These are phyloP conservation scores for Teratosphaeriaceae sp. DNA, from an alignment of 2,329 filamentous ascomycete genomes.

Conservation along the genomic window DNA sequence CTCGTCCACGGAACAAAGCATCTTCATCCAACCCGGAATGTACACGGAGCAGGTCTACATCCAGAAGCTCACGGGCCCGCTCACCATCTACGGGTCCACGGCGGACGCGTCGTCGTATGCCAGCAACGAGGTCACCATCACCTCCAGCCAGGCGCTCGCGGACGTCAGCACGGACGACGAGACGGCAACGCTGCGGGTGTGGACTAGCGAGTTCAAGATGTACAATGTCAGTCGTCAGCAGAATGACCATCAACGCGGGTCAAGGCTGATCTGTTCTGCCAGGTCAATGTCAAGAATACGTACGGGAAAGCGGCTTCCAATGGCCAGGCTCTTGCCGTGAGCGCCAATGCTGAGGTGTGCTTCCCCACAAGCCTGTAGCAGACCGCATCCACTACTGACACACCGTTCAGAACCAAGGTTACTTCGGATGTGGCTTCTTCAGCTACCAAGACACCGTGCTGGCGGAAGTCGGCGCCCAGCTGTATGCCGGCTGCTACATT, in stretches of 20 bases:
- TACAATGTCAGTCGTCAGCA: constrained; percentile 47
- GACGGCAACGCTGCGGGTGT: constrained; percentile 45
- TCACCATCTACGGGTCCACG: constrained; percentile 56
- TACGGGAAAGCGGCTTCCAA: constrained; percentile 34
- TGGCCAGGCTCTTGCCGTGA: constrained; percentile 48
- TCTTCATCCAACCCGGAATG: constrained; percentile 57
- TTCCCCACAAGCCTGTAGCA: constrained; percentile 5
- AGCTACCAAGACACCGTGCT: constrained; percentile 51
- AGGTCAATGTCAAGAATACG: constrained; percentile 44
- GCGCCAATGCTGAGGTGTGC: constrained; percentile 38
- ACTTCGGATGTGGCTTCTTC: constrained; percentile 50
- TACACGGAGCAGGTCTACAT: constrained; percentile 57
- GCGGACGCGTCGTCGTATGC: constrained; percentile 45
- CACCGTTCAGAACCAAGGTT: constrained; percentile 42
- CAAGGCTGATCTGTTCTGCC: neutral
- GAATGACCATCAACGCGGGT: neutral
- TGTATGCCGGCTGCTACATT: constrained; percentile 52
- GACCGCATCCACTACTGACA: neutral
- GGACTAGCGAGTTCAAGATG: constrained; percentile 47
- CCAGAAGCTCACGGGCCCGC: constrained; percentile 38
- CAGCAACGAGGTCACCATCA: constrained; percentile 53
- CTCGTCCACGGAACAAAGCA: constrained; percentile 46
- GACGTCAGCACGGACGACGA: constrained; percentile 47
- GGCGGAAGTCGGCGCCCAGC: constrained; percentile 44
- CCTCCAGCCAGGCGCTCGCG: constrained; percentile 41